Conservation (phyloP, 805 yeast genomes). For the Kluyveromyces starmeri region DNA sequence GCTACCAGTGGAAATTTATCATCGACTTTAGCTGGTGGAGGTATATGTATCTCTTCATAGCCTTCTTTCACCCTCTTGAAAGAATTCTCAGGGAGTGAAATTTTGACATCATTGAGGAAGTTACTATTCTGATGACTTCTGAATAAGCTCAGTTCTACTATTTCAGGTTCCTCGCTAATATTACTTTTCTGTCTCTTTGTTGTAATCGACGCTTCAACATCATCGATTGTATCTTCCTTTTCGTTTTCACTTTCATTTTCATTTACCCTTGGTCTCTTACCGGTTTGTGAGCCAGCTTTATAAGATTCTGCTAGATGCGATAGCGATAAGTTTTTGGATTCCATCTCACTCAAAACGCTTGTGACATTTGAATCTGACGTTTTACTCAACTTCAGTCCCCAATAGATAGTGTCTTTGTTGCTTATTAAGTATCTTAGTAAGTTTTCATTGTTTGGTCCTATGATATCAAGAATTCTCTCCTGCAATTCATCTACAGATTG, state of each 20-base stretch:
- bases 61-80: constrained; percentile 60
- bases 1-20: constrained; percentile 39
- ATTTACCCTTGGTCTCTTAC: constrained; percentile 1
- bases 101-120: constrained; percentile 54
- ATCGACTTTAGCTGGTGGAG: constrained; percentile 58
- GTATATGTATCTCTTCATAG: constrained; percentile 89
- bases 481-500: constrained; percentile 39
- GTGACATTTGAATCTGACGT: constrained; percentile 32
- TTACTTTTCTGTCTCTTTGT: constrained; percentile 15
- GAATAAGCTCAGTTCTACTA: constrained; percentile 53
- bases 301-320: constrained; percentile 36
- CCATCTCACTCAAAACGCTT: constrained; percentile 37
- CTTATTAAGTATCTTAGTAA: constrained; percentile 41
- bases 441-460: constrained; percentile 43
- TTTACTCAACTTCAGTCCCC: constrained; percentile 41
- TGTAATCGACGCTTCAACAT: constrained; percentile 3
- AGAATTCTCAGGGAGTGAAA: constrained; percentile 76
- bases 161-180: constrained; percentile 14
- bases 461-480: constrained; percentile 40
- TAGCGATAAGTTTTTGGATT: constrained; percentile 32
- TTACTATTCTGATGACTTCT: constrained; percentile 68
- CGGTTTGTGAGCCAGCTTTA: constrained; percentile 8
- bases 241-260: not conserved
- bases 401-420: constrained; percentile 45
- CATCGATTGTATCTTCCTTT: constrained; percentile 2